Evolutionary conservation across 2,329 filamentous ascomycete species (phyloP), one percentile per base, ranked within the genome.

Genomic region (Aspergillus tanneri): DNA sequence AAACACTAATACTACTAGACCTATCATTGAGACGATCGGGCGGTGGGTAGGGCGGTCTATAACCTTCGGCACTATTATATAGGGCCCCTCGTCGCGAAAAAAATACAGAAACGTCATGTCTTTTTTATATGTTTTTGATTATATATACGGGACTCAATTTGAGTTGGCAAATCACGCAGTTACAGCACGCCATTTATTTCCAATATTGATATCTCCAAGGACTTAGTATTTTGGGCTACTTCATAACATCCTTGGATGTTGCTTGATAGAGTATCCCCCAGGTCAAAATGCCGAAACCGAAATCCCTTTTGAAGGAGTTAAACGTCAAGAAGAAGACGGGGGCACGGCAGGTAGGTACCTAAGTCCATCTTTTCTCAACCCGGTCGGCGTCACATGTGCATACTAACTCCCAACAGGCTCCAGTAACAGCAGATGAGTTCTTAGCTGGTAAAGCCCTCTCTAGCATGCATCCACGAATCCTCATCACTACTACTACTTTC

Each of bases 351-450:
- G 71, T 74, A 61, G 34, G 3, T 12, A 24, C 22, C 21, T 19
- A 8, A 21, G 18, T 16, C 40, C 18, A 4, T 9, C 30, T 18
- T 9, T 34, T 34, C 7, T 18, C 9, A 16, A 10, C 14, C 27
- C 11, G 12, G 9, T 14, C 23, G 36, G 9, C 4, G n/a, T 23
- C 5, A 14, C 7, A 16, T 40, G 5, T 40, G 3, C 5, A 19
- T 18, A 16, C 44, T 46, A 37, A 36, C 27, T n/a, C 19, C 21
- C 27, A 42, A 52, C 56, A 84, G 71, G 72, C 71, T 14, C 80
- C 84, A 4, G 75, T 81, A 47, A 81, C 81, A 1, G 81, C 82
- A 43, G 84, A 87, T 70, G 85, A 88, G 54, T 88, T 81, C 58
- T 76, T 87, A 43, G 83, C 82, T 52, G 76, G 78, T 80, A 63